Evolutionary conservation across 2,329 filamentous ascomycete species (phyloP), one percentile per base, ranked within the genome.

Genomic region (Colletotrichum graminicola): DNA sequence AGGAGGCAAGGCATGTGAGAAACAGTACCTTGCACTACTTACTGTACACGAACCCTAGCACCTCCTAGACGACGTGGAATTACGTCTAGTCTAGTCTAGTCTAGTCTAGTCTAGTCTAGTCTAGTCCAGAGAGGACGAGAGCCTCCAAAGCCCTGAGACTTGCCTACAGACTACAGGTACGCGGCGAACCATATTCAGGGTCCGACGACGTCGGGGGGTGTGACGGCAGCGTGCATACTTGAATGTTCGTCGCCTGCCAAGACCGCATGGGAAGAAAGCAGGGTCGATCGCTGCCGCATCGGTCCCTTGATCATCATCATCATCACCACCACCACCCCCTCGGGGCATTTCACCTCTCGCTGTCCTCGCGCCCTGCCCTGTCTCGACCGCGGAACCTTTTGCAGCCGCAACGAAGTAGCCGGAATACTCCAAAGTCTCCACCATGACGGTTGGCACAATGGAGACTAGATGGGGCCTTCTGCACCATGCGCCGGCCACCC

Each of bases 221-320:
- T 72, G 60, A 70, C 55, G 66, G 60, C 49, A 60, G 54, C 66
- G 69, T 70, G 66, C 69, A 72, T 70, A 12, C 4, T 23, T 12
- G 45, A 5, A 47, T 72, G 69, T 32, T 32, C 39, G 47, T 65
- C 61, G 69, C 21, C 21, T 11, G 43, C 69, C 66, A 66, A 72
- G 69, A 54, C 60, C 60, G 52, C 54, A 36, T 43, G 34, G 51
- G 51, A 67, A 59, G 51, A 43, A 67, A 59, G 52, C 45, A 51
- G 45, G 60, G 66, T 32, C 66, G 69, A 72, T 72, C 69, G 59
- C 66, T 69, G 55, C 69, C 69, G 56, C 60, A 59, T 70, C 54
- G 39, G 68, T 57, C 59, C 63, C 63, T 45, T 36, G 39, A 60
- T 71, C 51, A 60, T 71, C 49, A 51, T 49, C 52, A 49, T 55